Base-by-base conservation (phyloP, 1,284 basidiomycete genomes). In the Melampsora larici-populina region DNA sequence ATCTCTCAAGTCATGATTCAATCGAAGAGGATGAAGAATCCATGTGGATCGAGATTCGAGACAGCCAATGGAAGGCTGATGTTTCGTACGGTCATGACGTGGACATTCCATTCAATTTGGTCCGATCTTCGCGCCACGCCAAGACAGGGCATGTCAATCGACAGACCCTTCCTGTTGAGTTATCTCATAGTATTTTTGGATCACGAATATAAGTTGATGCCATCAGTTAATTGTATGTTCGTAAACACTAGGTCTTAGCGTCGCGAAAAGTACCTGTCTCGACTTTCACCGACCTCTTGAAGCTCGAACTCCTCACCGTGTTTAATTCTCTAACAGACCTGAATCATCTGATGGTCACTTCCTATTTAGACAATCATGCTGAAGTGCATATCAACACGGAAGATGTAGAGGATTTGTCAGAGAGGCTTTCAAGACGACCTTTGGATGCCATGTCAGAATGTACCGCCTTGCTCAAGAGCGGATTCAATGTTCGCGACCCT, bases 31-130 rank as follows among this genome's bases (percentile, higher is more conserved):
- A 70, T 55, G 49, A 75, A 24, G 21, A 33, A 15, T 60, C 46
- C 2, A 43, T 43, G 33, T 77, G 74, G 74, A 77, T 77, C 21
- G 74, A 77, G 49, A 77, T 77, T 31, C 74, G 74, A 18, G 51
- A 29, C 18, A 77, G 74, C 33, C 74, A 77, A 70, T 77, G 74
- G 74, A 77, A 77, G 49, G 74, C 51, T 49, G 49, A 75, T 33
- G 73, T 75, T 40, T 31, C n/a, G 18, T 68, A 64, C 64, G 17
- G 15, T 17, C 58, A 65, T 17, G n/a, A 63, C n/a, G 65, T 55
- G 31, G 11, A 36, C 1, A 60, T 69, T 17, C n/a, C 36, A 6
- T 77, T 77, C 31, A 77, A 77, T 43, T 40, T 77, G 18, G 68
- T 65, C 46, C 55, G 68, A 33, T 46, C 43, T 48, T 77, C 74